Conservation (phyloP, 768 basidiomycete species). For the Tephrocybe sp. region DNA sequence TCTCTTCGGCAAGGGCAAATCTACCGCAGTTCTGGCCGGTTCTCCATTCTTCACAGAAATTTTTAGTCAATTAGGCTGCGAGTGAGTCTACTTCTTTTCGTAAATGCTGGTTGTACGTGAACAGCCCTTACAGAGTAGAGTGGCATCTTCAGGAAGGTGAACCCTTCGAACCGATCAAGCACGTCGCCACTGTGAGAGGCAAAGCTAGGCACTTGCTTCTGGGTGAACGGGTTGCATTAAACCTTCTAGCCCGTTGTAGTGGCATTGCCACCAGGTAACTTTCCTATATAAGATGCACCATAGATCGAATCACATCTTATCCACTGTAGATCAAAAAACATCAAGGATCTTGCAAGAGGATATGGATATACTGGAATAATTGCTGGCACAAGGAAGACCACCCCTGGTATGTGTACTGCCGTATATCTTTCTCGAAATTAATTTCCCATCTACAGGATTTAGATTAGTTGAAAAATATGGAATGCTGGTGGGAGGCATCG, state of each 20-base stretch:
- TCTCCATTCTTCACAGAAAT: constrained; percentile 95
- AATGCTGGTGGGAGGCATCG: constrained; percentile 97
- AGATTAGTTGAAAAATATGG: constrained; percentile 97
- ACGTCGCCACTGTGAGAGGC: constrained; percentile 89
- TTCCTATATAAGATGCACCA: neutral
- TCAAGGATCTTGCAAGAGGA: constrained; percentile 73
- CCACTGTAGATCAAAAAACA: constrained; percentile 65
- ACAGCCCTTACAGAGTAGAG: constrained; percentile 61
- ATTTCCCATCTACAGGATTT: constrained; percentile 55
- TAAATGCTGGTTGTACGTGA: neutral
- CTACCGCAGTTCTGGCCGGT: constrained; percentile 81
- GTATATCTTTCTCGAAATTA: neutral
- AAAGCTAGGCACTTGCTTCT: constrained; percentile 85
- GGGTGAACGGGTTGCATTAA: constrained; percentile 91
- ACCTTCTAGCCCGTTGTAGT: constrained; percentile 90
- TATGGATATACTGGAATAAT: constrained; percentile 85
- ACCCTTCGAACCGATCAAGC: constrained; percentile 73
- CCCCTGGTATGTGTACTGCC: constrained; percentile 57
- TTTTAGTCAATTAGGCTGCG: constrained; percentile 84
- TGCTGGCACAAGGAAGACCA: constrained; percentile 96
- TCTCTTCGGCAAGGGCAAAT: constrained; percentile 86
- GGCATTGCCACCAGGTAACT: constrained; percentile 91
- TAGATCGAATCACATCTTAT: constrained; percentile 8
- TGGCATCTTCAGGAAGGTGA: constrained; percentile 92
- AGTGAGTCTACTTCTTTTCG: constrained; percentile 49